These are phyloP conservation scores for Rhodotorula sp. DNA, from an alignment of 1,284 basidiomycete species.

Conservation along the genomic window DNA sequence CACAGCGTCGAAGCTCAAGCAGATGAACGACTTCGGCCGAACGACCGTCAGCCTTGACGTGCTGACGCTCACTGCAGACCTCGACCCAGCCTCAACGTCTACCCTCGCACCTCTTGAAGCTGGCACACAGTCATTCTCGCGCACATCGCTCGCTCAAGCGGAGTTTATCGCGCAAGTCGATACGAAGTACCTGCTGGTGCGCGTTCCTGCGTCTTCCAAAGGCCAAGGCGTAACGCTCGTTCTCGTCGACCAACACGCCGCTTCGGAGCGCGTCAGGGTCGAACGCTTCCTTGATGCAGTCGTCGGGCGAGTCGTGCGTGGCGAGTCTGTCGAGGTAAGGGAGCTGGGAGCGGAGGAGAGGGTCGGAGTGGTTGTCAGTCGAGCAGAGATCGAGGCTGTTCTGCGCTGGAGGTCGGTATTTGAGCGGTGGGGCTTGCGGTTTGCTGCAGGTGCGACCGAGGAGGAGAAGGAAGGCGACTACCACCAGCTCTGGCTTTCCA, in stretches of 20 bases:
- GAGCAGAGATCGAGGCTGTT: conserved; percentile 44
- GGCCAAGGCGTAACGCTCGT: conserved; percentile 54
- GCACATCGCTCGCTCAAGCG: conserved; percentile 34
- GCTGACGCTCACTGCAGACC: too few species aligned
- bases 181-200: conserved; percentile 78
- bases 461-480: conserved; percentile 41
- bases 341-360: conserved; percentile 43
- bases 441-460: conserved; percentile 46
- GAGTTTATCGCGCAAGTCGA: conserved; percentile 76
- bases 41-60: too few species aligned
- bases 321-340: conserved; percentile 46
- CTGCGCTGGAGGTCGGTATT: conserved; percentile 54
- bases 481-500: conserved; percentile 47
- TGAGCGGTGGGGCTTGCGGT: conserved; percentile 44
- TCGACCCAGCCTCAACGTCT: too few species aligned
- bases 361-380: conserved; percentile 38
- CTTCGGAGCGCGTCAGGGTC: conserved; percentile 84
- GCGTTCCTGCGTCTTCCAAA: neutral
- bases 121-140: conserved; percentile 8
- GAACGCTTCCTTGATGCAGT: conserved; percentile 71
- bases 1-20: neutral
- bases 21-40: neutral
- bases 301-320: conserved; percentile 59
- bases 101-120: too few species aligned
- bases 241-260: conserved; percentile 91